These are phyloP conservation scores for Candida nemodendra DNA, from an alignment of 805 yeast genomes.

Conservation along the genomic window DNA sequence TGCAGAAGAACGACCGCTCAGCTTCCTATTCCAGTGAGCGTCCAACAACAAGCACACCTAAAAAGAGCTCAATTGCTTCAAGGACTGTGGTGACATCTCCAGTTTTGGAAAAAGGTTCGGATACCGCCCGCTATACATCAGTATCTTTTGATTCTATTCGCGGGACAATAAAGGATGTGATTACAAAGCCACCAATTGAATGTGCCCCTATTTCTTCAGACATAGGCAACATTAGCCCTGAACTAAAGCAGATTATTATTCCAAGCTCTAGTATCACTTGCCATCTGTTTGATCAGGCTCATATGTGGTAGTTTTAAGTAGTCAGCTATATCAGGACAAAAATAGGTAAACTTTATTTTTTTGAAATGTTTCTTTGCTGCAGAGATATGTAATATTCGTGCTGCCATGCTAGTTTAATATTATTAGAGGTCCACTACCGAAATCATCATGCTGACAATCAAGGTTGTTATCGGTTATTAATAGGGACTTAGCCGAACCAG, in stretches of 20 bases:
- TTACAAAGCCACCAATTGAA: conserved; percentile 13
- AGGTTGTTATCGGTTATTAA: no score
- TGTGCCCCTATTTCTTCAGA: conserved; percentile 14
- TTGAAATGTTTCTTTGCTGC: no score
- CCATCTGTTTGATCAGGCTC: conserved; percentile 2
- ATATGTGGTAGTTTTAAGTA: conserved; percentile 1
- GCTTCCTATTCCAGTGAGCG: no score
- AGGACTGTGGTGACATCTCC: conserved; percentile 15
- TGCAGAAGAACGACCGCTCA: no score
- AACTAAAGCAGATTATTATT: conserved; percentile 5
- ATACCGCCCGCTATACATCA: conserved; percentile 20
- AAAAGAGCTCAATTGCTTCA: conserved; percentile 3
- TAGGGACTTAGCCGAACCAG: no score
- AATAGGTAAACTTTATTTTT: no score
- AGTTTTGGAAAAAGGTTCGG: conserved; percentile 7
- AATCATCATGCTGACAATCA: no score
- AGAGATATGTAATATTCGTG: no score
- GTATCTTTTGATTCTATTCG: conserved; percentile 16
- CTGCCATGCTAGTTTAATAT: no score
- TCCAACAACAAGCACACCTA: conserved; percentile 3
- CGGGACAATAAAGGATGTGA: conserved; percentile 9
- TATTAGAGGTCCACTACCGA: no score
- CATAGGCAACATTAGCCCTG: not conserved
- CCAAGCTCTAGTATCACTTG: conserved; percentile 10
- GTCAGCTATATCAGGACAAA: no score